Evolutionary conservation across 2,329 filamentous ascomycete species (phyloP).

Genomic region (Xylariaceae sp.): DNA sequence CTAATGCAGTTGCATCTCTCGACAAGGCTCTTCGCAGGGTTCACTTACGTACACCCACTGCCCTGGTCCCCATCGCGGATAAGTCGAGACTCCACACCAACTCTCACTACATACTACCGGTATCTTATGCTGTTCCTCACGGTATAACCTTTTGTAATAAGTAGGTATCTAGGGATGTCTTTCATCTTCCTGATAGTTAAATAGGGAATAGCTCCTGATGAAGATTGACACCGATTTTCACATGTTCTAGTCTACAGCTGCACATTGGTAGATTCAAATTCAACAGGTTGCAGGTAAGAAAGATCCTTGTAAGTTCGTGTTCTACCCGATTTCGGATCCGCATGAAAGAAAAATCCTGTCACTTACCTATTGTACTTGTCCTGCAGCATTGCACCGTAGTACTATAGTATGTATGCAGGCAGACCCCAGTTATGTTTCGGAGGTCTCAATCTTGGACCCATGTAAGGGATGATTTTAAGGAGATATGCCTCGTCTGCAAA

Average conservation of each 20-base stretch:
- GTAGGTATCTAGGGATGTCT: too few species aligned
- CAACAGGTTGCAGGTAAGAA: too few species aligned
- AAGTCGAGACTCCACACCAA: too few species aligned
- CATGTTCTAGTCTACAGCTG: not conserved
- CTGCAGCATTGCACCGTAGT: too few species aligned
- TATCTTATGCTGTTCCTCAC: too few species aligned
- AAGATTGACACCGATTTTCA: too few species aligned
- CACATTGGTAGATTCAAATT: too few species aligned
- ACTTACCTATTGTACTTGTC: not conserved
- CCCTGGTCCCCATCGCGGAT: conserved; percentile 7
- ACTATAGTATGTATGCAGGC: conserved; percentile 7
- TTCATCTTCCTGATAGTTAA: too few species aligned
- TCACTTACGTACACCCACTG: not conserved
- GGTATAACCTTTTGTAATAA: too few species aligned
- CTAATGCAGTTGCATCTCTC: conserved; percentile 13
- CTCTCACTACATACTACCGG: too few species aligned
- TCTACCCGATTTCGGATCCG: conserved; percentile 17
- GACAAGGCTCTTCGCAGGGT: not conserved
- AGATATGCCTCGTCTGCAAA: not conserved
- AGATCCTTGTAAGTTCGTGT: too few species aligned
- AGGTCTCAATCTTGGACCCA: conserved; percentile 7
- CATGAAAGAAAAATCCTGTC: conserved; percentile 17
- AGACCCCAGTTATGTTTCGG: conserved; percentile 13
- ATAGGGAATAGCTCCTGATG: too few species aligned
- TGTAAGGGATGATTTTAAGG: conserved; percentile 19